Evolutionary conservation across 2,329 filamentous ascomycete genomes (phyloP).

Genomic region (Anisogramma anomala): DNA sequence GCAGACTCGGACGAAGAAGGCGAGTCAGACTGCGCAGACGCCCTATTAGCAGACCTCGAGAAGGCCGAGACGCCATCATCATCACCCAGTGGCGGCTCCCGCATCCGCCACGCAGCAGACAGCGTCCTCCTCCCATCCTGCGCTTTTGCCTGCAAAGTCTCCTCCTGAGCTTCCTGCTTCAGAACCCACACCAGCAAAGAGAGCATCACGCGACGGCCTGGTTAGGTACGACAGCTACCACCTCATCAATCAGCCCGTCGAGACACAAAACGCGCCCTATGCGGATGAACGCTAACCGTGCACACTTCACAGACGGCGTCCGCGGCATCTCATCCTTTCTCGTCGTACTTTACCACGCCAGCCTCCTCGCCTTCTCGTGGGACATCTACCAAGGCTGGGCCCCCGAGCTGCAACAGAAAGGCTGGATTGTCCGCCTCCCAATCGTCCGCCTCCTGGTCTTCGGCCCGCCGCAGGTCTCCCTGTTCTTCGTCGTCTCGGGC

Average conservation of each 20-base stretch:
- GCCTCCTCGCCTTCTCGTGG: constrained; percentile 11
- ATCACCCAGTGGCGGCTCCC: neutral
- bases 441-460: constrained; percentile 22
- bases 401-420: constrained; percentile 4
- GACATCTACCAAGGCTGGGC: constrained; percentile 11
- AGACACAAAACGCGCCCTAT: no score
- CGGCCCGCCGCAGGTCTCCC: constrained; percentile 22
- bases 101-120: neutral
- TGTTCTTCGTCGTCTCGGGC: constrained; percentile 30
- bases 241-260: no score
- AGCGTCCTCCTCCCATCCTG: neutral
- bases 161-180: constrained; percentile 11
- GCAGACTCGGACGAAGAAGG: neutral
- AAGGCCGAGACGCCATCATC: neutral
- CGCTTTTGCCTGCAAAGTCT: neutral
- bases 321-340: constrained; percentile 17
- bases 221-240: constrained; percentile 9
- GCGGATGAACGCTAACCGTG: neutral
- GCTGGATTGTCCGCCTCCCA: constrained; percentile 19
- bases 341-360: constrained; percentile 17
- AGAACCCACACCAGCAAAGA: neutral
- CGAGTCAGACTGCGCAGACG: neutral
- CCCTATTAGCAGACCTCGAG: neutral
- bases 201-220: constrained; percentile 13
- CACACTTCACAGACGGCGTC: constrained; percentile 14